Percentiles rank a stretch among this genome's conserved stretches.
phyloP scores from a whole-genome alignment of 768 basidiomycete genomes.

The Lactarius hengduanensis region DNA sequence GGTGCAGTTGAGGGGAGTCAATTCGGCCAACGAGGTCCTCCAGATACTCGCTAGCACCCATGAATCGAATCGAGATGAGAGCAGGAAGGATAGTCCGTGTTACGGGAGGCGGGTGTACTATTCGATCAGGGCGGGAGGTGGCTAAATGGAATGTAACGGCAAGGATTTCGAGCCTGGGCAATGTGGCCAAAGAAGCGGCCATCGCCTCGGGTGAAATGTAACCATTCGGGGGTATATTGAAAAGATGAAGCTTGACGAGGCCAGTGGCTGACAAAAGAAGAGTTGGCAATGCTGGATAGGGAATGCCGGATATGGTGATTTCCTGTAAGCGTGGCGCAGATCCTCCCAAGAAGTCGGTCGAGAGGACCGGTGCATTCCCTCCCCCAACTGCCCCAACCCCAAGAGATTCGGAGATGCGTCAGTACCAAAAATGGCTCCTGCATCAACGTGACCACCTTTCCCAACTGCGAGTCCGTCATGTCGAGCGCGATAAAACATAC shows the following conservation, averaged over 20 bases:
- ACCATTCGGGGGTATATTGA: no score
- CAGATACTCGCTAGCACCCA: background rate
- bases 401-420: constrained; percentile 43
- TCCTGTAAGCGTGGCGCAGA: constrained; percentile 85
- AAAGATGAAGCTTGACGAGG: no score
- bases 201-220: background rate
- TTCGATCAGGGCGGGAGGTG: background rate
- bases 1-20: background rate
- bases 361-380: no score
- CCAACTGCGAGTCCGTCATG: no score
- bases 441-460: no score
- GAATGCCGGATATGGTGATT: constrained; percentile 32
- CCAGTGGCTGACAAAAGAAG: no score
- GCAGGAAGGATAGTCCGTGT: background rate
- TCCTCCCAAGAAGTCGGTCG: background rate
- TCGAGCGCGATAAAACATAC: no score
- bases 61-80: background rate
- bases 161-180: background rate
- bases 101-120: background rate
- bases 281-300: no score
- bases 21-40: background rate
- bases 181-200: background rate
- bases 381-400: background rate
- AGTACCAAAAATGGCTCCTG: background rate
- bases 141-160: background rate